phyloP scores from a whole-genome alignment of 2,329 filamentous ascomycete species.

The Alternaria angustiovoidea region DNA sequence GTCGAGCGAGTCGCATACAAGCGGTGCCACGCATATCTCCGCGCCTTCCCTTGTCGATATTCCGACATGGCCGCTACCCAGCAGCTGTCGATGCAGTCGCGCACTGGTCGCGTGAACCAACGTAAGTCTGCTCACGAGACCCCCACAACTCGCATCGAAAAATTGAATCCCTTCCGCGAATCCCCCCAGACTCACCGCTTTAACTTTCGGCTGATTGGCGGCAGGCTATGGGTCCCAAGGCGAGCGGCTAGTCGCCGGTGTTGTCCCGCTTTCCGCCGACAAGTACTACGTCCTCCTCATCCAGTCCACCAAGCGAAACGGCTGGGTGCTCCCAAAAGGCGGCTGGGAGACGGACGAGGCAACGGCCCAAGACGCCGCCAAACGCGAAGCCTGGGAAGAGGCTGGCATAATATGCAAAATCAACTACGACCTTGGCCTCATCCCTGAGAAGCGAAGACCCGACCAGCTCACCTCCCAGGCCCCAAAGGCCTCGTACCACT shows the following conservation, averaged over 20 bases:
- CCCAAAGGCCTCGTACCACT: conserved; percentile 80
- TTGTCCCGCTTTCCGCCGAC: conserved; percentile 87
- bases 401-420: conserved; percentile 89
- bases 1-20: conserved; percentile 24
- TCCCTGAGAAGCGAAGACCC: conserved; percentile 76
- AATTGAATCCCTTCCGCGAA: conserved; percentile 15
- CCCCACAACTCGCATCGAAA: not conserved
- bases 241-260: conserved; percentile 92
- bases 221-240: conserved; percentile 90
- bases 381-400: conserved; percentile 96
- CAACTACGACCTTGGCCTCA: conserved; percentile 84
- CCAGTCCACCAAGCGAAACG: conserved; percentile 87
- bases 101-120: conserved; percentile 80
- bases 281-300: conserved; percentile 91
- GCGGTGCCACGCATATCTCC: conserved; percentile 7
- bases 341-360: conserved; percentile 97
- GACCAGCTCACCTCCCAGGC: conserved; percentile 63
- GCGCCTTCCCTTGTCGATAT: too few relatives aligned
- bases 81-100: conserved; percentile 67
- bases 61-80: conserved; percentile 55
- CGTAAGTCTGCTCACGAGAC: conserved; percentile 66
- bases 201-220: conserved; percentile 21
- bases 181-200: conserved; percentile 12
- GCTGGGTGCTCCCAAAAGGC: conserved; percentile 97
- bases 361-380: conserved; percentile 81